Percentiles rank a stretch among this genome's conserved stretches.
Conservation (phyloP, 768 basidiomycete genomes). For the Leccinum imitatum region DNA sequence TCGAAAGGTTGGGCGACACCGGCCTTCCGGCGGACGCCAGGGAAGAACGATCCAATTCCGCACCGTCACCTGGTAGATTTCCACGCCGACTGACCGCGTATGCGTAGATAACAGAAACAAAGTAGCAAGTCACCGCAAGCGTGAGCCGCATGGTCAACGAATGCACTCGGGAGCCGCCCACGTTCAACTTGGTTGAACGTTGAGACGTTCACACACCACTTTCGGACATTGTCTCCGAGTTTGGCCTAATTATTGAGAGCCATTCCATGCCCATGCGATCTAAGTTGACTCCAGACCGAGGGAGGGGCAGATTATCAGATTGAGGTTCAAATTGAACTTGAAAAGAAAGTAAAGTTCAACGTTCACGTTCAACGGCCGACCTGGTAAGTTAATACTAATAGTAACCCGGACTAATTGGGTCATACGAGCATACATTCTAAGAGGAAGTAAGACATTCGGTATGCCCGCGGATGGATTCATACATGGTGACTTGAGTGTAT, state of each 20-base stretch:
- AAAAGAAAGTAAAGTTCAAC: background rate
- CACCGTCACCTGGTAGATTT: background rate
- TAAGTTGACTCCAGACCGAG: background rate
- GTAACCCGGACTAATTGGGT: background rate
- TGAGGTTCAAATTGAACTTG: background rate
- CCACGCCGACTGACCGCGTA: conserved; percentile 14
- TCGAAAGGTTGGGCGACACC: background rate
- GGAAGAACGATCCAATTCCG: background rate
- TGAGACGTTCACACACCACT: background rate
- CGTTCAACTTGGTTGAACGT: no score
- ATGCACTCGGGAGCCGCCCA: no score
- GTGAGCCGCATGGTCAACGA: conserved; percentile 4
- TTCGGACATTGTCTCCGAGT: background rate
- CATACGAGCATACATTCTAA: background rate
- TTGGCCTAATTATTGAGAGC: background rate
- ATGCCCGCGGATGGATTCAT: conserved; percentile 5
- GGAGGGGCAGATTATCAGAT: background rate
- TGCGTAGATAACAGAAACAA: conserved; percentile 13
- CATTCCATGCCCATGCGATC: no score
- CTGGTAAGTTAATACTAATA: no score
- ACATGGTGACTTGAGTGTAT: conserved; percentile 10
- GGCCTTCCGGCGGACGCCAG: background rate
- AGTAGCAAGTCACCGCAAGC: background rate
- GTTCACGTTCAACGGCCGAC: no score
- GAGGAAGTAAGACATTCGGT: background rate